Percentiles rank a stretch among this genome's conserved stretches.
phyloP scores from a whole-genome alignment of 495 filamentous ascomycete species.

The Durotheca rogersii region DNA sequence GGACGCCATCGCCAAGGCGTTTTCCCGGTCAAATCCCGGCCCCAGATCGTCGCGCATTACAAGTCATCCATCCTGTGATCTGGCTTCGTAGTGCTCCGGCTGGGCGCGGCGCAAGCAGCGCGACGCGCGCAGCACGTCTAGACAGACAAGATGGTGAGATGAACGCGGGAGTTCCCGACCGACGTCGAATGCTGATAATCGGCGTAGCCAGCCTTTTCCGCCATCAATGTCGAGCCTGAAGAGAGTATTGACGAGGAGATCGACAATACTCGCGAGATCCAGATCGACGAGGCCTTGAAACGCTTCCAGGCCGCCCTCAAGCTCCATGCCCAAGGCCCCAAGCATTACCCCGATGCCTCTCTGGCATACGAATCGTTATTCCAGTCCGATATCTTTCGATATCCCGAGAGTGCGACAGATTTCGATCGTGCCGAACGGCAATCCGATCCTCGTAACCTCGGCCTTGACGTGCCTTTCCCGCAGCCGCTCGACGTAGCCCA shows the following conservation, averaged over 20 bases:
- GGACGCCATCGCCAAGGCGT: no score
- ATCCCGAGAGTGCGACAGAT: conserved; percentile 79
- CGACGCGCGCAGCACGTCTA: conserved; percentile 10
- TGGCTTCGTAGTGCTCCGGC: no score
- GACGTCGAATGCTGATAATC: neutral
- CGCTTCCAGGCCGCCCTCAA: conserved; percentile 91
- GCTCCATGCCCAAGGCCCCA: conserved; percentile 82
- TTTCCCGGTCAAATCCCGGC: no score
- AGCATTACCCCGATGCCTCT: conserved; percentile 70
- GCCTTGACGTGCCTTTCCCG: conserved; percentile 40
- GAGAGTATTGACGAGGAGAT: conserved; percentile 86
- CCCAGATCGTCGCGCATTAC: no score
- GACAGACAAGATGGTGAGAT: conserved; percentile 27
- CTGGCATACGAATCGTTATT: conserved; percentile 85
- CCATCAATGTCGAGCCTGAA: conserved; percentile 90
- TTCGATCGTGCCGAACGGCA: conserved; percentile 65
- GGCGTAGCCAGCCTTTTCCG: conserved; percentile 63
- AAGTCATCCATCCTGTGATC: no score
- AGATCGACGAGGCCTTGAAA: conserved; percentile 95
- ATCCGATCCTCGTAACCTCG: conserved; percentile 46
- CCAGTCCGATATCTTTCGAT: conserved; percentile 89
- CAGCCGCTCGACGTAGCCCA: conserved; percentile 45
- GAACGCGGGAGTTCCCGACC: conserved; percentile 27
- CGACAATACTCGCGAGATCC: conserved; percentile 92
- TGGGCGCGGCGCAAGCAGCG: no score